Conservation (phyloP, 148 eudicot genomes). For the Fagopyrum esculentum region DNA sequence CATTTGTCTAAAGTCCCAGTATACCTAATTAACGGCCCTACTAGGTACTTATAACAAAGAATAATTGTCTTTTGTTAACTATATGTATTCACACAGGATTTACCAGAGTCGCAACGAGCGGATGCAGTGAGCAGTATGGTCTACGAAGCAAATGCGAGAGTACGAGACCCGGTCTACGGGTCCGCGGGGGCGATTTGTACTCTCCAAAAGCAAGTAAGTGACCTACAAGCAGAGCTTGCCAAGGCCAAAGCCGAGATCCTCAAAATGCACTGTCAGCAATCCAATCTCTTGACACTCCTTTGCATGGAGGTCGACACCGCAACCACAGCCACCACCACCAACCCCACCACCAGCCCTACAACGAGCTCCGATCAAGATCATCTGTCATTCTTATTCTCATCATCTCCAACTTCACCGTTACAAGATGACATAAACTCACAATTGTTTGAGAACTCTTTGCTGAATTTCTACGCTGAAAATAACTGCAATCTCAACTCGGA, state of each 20-base stretch:
- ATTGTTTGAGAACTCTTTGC: neutral
- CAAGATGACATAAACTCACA: constrained; percentile 1
- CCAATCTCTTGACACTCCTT: constrained; percentile 9
- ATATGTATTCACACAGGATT: neutral
- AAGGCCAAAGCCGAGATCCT: constrained; percentile 10
- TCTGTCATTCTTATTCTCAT: neutral
- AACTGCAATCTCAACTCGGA: constrained; percentile 3
- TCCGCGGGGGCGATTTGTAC: neutral
- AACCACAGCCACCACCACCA: neutral
- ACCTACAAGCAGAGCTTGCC: constrained; percentile 4
- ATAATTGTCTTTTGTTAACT: too few relatives aligned
- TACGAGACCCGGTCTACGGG: constrained; percentile 7
- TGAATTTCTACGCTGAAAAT: constrained; percentile 6
- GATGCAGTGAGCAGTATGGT: constrained; percentile 16
- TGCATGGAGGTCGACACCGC: constrained; percentile 2
- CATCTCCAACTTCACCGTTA: neutral
- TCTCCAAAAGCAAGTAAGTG: constrained; percentile 1
- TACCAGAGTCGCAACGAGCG: neutral
- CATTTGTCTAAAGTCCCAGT: neutral
- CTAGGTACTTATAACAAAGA: too few relatives aligned
- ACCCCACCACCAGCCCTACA: neutral
- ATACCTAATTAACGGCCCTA: neutral
- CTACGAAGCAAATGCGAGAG: constrained; percentile 12
- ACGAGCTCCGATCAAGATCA: neutral
- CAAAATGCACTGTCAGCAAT: constrained; percentile 2